Conservation (phyloP, 352 stramenopile species). For the Pythium monospermum region DNA sequence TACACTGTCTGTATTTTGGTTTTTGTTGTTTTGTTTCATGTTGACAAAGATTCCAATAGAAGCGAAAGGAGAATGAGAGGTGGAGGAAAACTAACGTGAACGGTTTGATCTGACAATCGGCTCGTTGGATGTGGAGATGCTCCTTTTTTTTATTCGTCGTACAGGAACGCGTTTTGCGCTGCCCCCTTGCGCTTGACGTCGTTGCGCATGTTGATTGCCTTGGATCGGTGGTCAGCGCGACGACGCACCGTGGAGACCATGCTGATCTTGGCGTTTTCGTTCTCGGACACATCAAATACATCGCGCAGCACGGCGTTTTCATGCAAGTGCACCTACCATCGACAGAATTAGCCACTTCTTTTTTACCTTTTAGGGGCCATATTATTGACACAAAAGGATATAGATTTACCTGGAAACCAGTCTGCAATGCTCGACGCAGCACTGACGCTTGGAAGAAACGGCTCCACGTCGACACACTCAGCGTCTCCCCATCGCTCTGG, state of each 20-base stretch:
- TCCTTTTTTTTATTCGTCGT: too few species aligned
- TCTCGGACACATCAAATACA: constrained; percentile 58
- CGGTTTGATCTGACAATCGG: too few species aligned
- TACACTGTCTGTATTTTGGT: too few species aligned
- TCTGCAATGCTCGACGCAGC: constrained; percentile 44
- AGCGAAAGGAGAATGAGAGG: too few species aligned
- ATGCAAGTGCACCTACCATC: constrained; percentile 32
- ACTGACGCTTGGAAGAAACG: constrained; percentile 64
- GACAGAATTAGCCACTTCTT: neutral
- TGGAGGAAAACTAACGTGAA: too few species aligned
- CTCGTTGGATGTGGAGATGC: too few species aligned
- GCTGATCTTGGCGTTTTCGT: constrained; percentile 35
- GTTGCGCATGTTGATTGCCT: constrained; percentile 52
- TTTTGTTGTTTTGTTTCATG: too few species aligned
- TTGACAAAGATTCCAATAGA: too few species aligned
- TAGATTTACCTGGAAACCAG: constrained; percentile 43
- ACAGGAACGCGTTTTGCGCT: constrained; percentile 64
- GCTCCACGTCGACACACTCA: constrained; percentile 52
- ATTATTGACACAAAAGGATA: neutral
- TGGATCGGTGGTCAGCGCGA: constrained; percentile 41
- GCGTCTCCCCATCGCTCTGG: constrained; percentile 45
- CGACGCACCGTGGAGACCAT: constrained; percentile 45
- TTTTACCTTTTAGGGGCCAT: too few species aligned
- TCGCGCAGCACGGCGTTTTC: constrained; percentile 55
- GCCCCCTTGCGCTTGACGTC: constrained; percentile 46